These are phyloP conservation scores for Colletotrichum sp. DNA, from an alignment of 2,329 filamentous ascomycete species.

Conservation along the genomic window DNA sequence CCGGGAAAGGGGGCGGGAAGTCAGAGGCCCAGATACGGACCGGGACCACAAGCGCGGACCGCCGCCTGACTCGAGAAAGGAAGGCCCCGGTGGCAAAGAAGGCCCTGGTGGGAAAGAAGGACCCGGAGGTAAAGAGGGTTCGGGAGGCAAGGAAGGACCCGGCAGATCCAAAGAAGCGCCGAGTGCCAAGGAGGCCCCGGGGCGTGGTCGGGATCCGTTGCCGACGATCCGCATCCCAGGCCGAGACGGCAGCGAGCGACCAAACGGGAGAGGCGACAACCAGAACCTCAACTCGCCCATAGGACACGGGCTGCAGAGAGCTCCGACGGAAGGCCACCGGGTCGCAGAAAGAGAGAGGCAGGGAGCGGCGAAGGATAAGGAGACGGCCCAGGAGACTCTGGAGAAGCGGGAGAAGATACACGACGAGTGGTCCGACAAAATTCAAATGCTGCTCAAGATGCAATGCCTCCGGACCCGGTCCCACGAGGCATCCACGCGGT, in stretches of 20 bases:
- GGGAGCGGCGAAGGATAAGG: background rate
- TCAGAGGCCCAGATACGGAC: too few species aligned
- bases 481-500: slow-evolving; percentile 24
- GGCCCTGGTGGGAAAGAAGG: background rate
- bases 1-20: too few species aligned
- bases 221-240: background rate
- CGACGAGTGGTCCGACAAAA: background rate
- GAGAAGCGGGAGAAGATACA: background rate
- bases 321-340: background rate
- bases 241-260: background rate
- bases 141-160: too few species aligned
- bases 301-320: too few species aligned
- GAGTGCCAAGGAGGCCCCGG: too few species aligned
- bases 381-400: background rate
- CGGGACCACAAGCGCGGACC: too few species aligned
- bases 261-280: background rate
- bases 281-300: too few species aligned
- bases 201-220: too few species aligned
- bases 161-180: too few species aligned
- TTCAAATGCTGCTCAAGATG: slow-evolving; percentile 19
- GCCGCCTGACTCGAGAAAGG: too few species aligned
- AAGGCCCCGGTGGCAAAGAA: background rate
- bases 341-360: background rate
- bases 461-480: slow-evolving; percentile 26
- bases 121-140: background rate